These are phyloP conservation scores for Kandelia obovata DNA, from an alignment of 345 rosid species.

Conservation along the genomic window DNA sequence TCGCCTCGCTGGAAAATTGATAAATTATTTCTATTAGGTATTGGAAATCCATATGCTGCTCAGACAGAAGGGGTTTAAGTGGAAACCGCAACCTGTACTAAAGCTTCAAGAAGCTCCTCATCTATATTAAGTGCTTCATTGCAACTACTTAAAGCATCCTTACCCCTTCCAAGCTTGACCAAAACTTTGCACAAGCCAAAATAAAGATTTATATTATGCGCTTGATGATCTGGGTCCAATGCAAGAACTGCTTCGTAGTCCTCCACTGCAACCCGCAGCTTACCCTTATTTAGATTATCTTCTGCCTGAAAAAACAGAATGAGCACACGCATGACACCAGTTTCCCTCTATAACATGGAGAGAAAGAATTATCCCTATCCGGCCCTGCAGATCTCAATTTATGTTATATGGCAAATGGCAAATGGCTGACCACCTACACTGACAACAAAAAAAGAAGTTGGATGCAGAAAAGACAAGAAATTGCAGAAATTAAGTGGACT, in stretches of 20 bases:
- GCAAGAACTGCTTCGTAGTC: conserved; percentile 84
- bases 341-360: neutral
- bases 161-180: conserved; percentile 94
- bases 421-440: too few species aligned
- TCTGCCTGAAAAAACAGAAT: conserved; percentile 60
- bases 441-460: too few species aligned
- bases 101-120: conserved; percentile 75
- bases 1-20: conserved; percentile 65
- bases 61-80: neutral
- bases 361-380: neutral
- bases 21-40: conserved; percentile 9
- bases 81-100: conserved; percentile 60
- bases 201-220: conserved; percentile 84
- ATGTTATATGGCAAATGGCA: too few species aligned
- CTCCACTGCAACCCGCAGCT: conserved; percentile 81
- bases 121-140: conserved; percentile 75
- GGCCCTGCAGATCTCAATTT: neutral
- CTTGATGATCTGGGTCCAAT: conserved; percentile 77
- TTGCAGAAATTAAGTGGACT: conserved; percentile 23
- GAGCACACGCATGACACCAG: neutral
- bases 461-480: conserved; percentile 14
- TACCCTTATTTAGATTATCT: conserved; percentile 82
- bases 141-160: conserved; percentile 83
- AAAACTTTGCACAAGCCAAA: conserved; percentile 86
- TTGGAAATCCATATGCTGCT: neutral